Base-by-base conservation (phyloP, 2,329 filamentous ascomycete species). In the Chaetomiaceae sp. region DNA sequence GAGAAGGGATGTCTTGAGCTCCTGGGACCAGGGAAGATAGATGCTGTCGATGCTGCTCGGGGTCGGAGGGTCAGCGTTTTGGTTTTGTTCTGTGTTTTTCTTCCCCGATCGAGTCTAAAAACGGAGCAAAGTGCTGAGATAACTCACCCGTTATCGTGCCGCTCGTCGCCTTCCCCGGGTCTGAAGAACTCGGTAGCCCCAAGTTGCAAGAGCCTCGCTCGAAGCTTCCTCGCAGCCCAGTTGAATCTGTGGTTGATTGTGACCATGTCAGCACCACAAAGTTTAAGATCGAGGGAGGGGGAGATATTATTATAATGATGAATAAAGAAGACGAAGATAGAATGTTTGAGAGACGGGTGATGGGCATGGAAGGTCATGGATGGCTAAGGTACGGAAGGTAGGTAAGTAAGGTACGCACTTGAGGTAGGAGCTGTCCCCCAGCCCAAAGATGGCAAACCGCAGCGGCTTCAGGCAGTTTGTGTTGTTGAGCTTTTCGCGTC, bases 391-490 rank as follows among this genome's bases (percentile, higher is more conserved):
- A n/a, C n/a, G n/a, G n/a, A n/a, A n/a, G n/a, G n/a, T n/a, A n/a
- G n/a, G n/a, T n/a, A n/a, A n/a, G n/a, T n/a, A n/a, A n/a, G n/a
- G n/a, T n/a, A 65, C 78, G 58, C 73, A 93, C 85, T 95, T 92
- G 50, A 86, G 78, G 74, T 99, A 99, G 1, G 91, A 95, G 63
- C 87, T 96, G 68, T 99, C 93, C 0, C 93, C 93, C 1, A 97
- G 77, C 0, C 93, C 93, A 73, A 97, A 96, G 0, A 85, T 87
- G 3, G 88, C 85, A 68, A 95, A 97, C 1, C 73, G 77, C 55
- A 95, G 72, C 30, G 78, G 76, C 33, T 73, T 65, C 34, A 99
- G 73, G 60, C 85, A 91, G 14, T 78, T 81, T 3, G 83, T 59
- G 30, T 58, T 56, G 75, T 12, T 85, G 81, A 99, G 77, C 60